Base-by-base conservation (phyloP, 805 yeast species). In the Teunomyces cretensis region DNA sequence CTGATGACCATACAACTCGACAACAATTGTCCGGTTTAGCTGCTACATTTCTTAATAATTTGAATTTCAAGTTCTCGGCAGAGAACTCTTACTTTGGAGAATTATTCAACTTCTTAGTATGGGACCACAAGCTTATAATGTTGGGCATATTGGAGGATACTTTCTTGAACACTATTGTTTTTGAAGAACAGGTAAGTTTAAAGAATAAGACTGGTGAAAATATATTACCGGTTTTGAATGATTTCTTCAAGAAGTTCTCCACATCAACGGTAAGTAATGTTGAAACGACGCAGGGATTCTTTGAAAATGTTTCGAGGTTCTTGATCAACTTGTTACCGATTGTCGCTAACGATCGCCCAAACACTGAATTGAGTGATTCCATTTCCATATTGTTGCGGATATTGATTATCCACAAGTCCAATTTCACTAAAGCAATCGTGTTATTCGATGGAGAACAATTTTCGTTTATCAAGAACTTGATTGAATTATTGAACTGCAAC, bases 351-450 rank as follows among this genome's bases (percentile, higher is more conserved):
- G 35, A 39, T 11, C 16, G 26, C 3, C 7, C 19, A 8, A 13
- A 33, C 11, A 5, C 3, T 6, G 35, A 30, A 17, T 30, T 30
- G 33, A 17, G 22, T n/a, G 42, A 39, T 17, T 52, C 80, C 0
- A 68, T 81, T 5, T 71, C 78, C 6, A 66, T 80, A 22, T 70
- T 79, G 47, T 65, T 82, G 46, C 68, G 81, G 45, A 77, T 83
- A 12, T 62, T 83, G n/a, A 71, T 81, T 39, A 76, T 83, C 39
- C 87, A 83, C 57, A 79, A 79, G 54, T 58, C 64, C 2, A 70
- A 77, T 14, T 61, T 83, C 31, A 76, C 77, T 2, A 47, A 49
- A 13, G 66, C 71, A 6, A 57, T 76, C n/a, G 67, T 80, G 1
- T 47, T 68, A 41, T 76, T 57, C 54, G 74, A 46, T 52, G 48